A percentile compares a stretch with the other conserved stretches of the same genome.
These are phyloP conservation scores for Pichia thaimueangensis DNA, from an alignment of 805 yeast genomes.

Conservation along the genomic window DNA sequence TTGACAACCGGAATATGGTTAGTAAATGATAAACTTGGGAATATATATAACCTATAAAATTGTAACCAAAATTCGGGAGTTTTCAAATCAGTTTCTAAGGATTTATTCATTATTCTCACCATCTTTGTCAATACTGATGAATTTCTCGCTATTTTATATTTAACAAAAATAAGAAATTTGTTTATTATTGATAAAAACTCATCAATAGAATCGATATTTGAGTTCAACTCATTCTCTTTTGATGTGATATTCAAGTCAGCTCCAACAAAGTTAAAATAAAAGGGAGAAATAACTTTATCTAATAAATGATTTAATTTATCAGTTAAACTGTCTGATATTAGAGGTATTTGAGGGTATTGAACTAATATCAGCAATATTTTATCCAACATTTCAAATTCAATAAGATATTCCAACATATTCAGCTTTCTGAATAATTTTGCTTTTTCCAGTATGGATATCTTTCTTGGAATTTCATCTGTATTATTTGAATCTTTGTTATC, in stretches of 20 bases:
- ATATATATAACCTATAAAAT: conserved; percentile 56
- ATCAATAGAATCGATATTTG: conserved; percentile 36
- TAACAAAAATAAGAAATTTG: conserved; percentile 46
- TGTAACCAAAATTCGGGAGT: conserved; percentile 43
- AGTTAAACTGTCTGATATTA: conserved; percentile 44
- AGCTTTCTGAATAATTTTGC: conserved; percentile 31
- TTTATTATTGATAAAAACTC: conserved; percentile 36
- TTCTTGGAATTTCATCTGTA: conserved; percentile 10
- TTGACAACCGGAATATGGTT: conserved; percentile 55
- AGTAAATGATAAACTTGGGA: conserved; percentile 53
- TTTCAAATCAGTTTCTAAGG: conserved; percentile 4
- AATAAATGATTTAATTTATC: conserved; percentile 44
- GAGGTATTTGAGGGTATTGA: conserved; percentile 55
- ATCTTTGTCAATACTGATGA: conserved; percentile 47
- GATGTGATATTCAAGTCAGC: conserved; percentile 11
- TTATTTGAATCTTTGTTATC: background rate
- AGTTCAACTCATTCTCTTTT: background rate
- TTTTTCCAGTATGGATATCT: conserved; percentile 12
- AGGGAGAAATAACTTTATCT: conserved; percentile 43
- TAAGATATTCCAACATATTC: conserved; percentile 43
- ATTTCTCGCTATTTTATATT: conserved; percentile 46
- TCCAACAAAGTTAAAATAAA: conserved; percentile 30
- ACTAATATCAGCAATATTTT: conserved; percentile 56
- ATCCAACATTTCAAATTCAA: conserved; percentile 55
- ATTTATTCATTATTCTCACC: conserved; percentile 46